Percentiles rank a stretch among this genome's conserved stretches.
Evolutionary conservation across 2,329 filamentous ascomycete genomes (phyloP).

Genomic region (Neopestalotiopsis clavispora): DNA sequence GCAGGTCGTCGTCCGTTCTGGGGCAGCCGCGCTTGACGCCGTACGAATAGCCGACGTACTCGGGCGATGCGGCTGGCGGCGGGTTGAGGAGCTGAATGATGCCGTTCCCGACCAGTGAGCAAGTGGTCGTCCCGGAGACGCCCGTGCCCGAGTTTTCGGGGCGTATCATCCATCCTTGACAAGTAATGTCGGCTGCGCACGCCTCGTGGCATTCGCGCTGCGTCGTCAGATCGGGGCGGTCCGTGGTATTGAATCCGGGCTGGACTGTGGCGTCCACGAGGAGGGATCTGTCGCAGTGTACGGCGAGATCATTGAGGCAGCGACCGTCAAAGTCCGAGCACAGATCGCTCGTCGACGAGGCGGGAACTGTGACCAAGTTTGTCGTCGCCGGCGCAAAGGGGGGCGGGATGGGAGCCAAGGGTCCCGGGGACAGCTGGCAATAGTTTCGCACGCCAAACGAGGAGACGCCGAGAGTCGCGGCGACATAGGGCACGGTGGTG

Average conservation of each 20-base stretch:
- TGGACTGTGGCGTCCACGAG: not conserved
- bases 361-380: not conserved
- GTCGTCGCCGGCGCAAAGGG: not conserved
- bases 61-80: too few relatives aligned
- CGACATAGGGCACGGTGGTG: not conserved
- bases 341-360: not conserved
- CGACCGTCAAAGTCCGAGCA: not conserved
- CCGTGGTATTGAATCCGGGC: not conserved
- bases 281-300: not conserved
- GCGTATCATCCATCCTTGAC: not conserved
- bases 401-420: not conserved
- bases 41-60: not conserved
- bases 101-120: not conserved
- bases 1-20: not conserved
- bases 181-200: not conserved
- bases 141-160: too few relatives aligned
- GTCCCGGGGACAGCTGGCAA: not conserved
- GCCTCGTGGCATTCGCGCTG: not conserved
- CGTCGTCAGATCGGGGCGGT: not conserved
- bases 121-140: not conserved
- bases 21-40: not conserved
- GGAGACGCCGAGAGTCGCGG: not conserved
- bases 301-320: not conserved
- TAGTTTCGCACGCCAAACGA: not conserved
- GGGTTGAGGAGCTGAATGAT: not conserved